Base-by-base conservation (phyloP, 225 moss, liverwort and hornwort species). In the Marchantia polymorpha region DNA sequence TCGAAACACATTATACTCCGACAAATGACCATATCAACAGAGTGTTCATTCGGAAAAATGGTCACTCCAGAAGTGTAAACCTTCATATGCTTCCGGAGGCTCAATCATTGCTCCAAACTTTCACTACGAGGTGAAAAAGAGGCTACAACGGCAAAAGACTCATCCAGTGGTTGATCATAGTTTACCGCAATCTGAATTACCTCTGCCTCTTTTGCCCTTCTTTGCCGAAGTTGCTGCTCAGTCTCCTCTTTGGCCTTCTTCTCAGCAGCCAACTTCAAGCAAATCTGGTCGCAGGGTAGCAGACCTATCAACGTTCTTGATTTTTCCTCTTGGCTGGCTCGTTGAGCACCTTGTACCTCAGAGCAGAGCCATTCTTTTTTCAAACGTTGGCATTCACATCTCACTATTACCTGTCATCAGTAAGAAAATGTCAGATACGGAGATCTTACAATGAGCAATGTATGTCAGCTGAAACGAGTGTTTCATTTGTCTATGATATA, bases 301-400 rank as follows among this genome's bases (percentile, higher is more conserved):
- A 96, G 83, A 29, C 94, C 96, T 30, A 92, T 89, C 71, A 85
- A 81, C 58, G 82, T 79, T 82, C 85, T 90, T 27, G 81, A 77
- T 54, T 69, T 84, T 76, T 92, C 91, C 25, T 82, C 81, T 73
- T 39, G 12, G 17, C 53, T 66, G 17, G 77, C 80, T 64, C 26
- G 15, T 63, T 86, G 88, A 11, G 86, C 90, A 72, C 89, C 90
- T 89, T 91, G 94, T 29, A 90, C 91, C 67, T 91, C 89, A 79
- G 80, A 90, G 87, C 96, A 96, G 77, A 83, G 86, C 92, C 94
- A 92, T 75, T 96, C 96, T 81, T 91, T 94, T 81, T 90, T 96
- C 27, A 94, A 85, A 75, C 94, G 89, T 73, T 87, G 92, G 75
- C 96, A 96, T 74, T 85, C 78, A 83, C 96, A 96, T n/a, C 96